Evolutionary conservation across 192 early-diverging fungal genomes (phyloP).

Genomic region (Cetraspora pellucida): DNA sequence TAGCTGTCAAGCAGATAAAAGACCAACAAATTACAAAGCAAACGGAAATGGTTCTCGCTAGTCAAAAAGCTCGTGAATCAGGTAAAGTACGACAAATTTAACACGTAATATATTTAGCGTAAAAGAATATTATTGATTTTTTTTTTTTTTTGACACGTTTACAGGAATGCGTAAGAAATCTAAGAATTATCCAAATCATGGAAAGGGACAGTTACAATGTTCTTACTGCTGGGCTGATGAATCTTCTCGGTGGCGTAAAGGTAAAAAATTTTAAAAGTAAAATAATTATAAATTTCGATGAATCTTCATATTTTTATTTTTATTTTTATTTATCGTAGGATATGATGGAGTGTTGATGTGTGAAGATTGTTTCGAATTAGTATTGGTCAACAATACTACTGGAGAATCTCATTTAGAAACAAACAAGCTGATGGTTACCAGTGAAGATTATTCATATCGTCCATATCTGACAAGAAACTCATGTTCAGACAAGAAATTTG

Average conservation of each 20-base stretch:
- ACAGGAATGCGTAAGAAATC: conserved; percentile 18
- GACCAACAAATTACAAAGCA: conserved; percentile 48
- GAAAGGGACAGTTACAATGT: conserved; percentile 42
- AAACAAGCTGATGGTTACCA: conserved; percentile 55
- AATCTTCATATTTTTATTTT: no score
- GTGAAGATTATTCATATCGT: conserved; percentile 69
- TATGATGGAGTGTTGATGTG: conserved; percentile 76
- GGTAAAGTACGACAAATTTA: conserved; percentile 33
- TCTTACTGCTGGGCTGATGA: conserved; percentile 66
- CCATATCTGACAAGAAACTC: conserved; percentile 67
- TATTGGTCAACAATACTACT: conserved; percentile 47
- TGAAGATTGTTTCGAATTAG: conserved; percentile 63
- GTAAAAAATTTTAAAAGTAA: conserved; percentile 33
- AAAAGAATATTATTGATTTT: neutral
- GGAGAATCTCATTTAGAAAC: conserved; percentile 33
- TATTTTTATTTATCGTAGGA: conserved; percentile 40
- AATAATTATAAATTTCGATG: neutral
- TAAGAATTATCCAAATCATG: conserved; percentile 3
- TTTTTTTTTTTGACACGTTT: neutral
- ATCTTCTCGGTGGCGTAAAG: conserved; percentile 64
- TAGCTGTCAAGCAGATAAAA: conserved; percentile 48
- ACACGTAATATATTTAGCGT: neutral
- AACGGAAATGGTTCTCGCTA: conserved; percentile 41
- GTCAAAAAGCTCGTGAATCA: conserved; percentile 39
- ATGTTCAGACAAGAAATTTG: conserved; percentile 52